Percentiles rank a stretch among this genome's conserved stretches.
Evolutionary conservation across 2,329 filamentous ascomycete species (phyloP).

Genomic region (Apiospora pterosperma): DNA sequence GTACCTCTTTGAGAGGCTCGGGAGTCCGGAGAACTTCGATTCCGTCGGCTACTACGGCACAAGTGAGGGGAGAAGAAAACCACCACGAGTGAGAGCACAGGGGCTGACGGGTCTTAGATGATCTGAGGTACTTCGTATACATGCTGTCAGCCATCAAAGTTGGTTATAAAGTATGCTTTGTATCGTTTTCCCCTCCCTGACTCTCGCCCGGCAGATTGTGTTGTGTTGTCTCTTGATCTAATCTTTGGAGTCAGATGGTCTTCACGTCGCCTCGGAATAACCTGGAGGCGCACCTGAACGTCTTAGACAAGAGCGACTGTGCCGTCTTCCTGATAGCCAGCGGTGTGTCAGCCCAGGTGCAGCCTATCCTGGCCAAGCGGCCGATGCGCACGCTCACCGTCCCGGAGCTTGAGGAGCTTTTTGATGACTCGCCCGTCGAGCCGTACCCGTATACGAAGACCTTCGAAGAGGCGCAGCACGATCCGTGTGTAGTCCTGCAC

Average conservation of each 20-base stretch:
- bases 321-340: neutral
- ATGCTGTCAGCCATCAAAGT: constrained; percentile 8
- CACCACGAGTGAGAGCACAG: neutral
- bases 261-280: constrained; percentile 9
- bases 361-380: neutral
- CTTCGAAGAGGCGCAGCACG: constrained; percentile 6
- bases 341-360: neutral
- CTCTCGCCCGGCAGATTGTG: neutral
- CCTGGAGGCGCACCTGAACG: constrained; percentile 5
- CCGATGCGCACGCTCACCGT: neutral
- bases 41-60: constrained; percentile 7
- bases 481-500: constrained; percentile 8
- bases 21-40: constrained; percentile 5
- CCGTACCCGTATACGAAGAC: constrained; percentile 7
- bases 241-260: neutral
- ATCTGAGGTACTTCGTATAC: constrained; percentile 7
- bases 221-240: neutral
- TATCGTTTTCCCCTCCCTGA: neutral
- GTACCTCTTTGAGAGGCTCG: constrained; percentile 14
- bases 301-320: constrained; percentile 1
- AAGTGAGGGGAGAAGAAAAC: constrained; percentile 3
- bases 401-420: constrained; percentile 1
- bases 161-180: constrained; percentile 6
- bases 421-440: neutral
- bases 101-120: neutral